phyloP scores from a whole-genome alignment of 768 basidiomycete species.

The Suillus ampliporus region DNA sequence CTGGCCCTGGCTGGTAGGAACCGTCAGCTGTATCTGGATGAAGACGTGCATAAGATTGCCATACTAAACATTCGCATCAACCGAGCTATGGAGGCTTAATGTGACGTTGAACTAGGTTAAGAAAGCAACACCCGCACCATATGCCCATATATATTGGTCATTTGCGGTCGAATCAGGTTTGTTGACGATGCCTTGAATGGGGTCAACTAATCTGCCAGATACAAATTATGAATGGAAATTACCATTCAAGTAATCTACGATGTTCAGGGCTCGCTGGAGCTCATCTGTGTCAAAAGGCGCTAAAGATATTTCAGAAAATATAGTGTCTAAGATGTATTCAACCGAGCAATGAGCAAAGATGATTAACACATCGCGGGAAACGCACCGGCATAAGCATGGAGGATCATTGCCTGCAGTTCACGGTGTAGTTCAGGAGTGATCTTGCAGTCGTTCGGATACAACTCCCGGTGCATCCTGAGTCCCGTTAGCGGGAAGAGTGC shows the following conservation, averaged over 20 bases:
- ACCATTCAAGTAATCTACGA: constrained; percentile 15
- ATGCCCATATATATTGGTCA: constrained; percentile 1
- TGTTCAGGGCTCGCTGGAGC: constrained; percentile 8
- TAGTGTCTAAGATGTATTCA: background rate
- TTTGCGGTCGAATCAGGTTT: background rate
- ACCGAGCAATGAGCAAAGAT: background rate
- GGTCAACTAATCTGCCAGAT: background rate
- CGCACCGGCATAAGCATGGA: constrained; percentile 1
- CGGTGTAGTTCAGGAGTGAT: constrained; percentile 7
- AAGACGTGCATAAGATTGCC: background rate
- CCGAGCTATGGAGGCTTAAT: constrained; percentile 6
- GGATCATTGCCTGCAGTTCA: constrained; percentile 6
- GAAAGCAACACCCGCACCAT: background rate
- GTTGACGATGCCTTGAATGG: background rate
- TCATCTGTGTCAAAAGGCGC: constrained; percentile 13
- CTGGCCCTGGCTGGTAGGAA: constrained; percentile 25
- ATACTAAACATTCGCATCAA: constrained; percentile 16
- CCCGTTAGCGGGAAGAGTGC: background rate
- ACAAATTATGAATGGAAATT: background rate
- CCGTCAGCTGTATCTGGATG: background rate
- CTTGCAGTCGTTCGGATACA: constrained; percentile 8
- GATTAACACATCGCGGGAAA: background rate
- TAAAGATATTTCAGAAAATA: constrained; percentile 12
- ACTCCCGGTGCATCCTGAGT: constrained; percentile 3
- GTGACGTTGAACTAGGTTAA: background rate